A percentile compares a stretch with the other conserved stretches of the same genome.
These are phyloP conservation scores for Trametes meyenii DNA, from an alignment of 768 basidiomycete species.

Conservation along the genomic window DNA sequence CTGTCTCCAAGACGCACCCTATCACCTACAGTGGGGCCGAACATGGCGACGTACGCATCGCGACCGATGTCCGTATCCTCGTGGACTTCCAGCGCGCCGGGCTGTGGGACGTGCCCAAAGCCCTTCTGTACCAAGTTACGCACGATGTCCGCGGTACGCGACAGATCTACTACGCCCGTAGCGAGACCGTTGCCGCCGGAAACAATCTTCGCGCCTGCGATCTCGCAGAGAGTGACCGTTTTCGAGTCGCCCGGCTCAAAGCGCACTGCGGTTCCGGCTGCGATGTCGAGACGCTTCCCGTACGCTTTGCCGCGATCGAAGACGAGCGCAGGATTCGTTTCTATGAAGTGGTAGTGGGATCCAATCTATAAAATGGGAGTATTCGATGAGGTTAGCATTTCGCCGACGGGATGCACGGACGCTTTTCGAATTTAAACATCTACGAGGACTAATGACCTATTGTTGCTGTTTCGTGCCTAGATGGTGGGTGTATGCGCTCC, in stretches of 20 bases:
- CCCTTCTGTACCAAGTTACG: slow-evolving; percentile 54
- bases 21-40: slow-evolving; percentile 93
- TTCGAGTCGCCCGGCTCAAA: slow-evolving; percentile 94
- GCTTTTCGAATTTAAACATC: no score
- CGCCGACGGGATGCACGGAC: no score
- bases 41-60: slow-evolving; percentile 89
- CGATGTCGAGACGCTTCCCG: slow-evolving; percentile 87
- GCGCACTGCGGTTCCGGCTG: slow-evolving; percentile 93
- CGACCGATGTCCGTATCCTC: slow-evolving; percentile 61
- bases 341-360: slow-evolving; percentile 93
- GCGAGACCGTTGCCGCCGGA: slow-evolving; percentile 83
- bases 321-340: slow-evolving; percentile 77
- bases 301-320: slow-evolving; percentile 86
- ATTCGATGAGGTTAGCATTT: not conserved
- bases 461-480: not conserved
- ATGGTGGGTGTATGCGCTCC: no score
- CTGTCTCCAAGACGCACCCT: slow-evolving; percentile 88
- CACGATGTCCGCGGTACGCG: slow-evolving; percentile 51
- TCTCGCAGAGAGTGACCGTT: slow-evolving; percentile 78
- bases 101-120: slow-evolving; percentile 74
- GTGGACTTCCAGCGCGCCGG: slow-evolving; percentile 54
- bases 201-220: slow-evolving; percentile 71
- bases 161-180: slow-evolving; percentile 51
- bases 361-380: slow-evolving; percentile 62
- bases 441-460: not conserved